A percentile compares a stretch with the other conserved stretches of the same genome.
Evolutionary conservation across 2,329 filamentous ascomycete genomes (phyloP).

Genomic region (Beauveria varroae): DNA sequence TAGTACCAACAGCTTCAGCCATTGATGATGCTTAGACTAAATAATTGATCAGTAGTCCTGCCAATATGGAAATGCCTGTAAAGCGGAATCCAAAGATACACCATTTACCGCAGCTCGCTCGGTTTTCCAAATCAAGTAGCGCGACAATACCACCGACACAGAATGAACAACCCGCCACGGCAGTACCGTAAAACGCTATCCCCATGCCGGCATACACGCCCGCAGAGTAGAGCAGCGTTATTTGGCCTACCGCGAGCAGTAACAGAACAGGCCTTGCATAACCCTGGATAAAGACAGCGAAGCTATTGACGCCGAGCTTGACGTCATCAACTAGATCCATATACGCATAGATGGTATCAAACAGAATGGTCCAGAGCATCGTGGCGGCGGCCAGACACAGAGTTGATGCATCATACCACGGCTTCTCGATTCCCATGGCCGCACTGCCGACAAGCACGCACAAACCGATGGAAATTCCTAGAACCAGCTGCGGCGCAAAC

Average conservation of each 20-base stretch:
- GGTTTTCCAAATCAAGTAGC: not conserved
- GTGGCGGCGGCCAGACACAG: conserved; percentile 20
- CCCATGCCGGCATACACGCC: not conserved
- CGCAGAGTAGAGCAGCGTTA: not conserved
- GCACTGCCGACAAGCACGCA: conserved; percentile 23
- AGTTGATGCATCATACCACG: conserved; percentile 19
- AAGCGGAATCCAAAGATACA: not conserved
- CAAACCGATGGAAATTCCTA: conserved; percentile 26
- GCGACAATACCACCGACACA: not conserved
- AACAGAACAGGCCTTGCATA: not conserved
- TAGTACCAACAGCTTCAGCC: too few relatives aligned
- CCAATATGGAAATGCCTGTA: not conserved
- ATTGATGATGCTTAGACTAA: not conserved
- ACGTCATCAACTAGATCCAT: conserved; percentile 27
- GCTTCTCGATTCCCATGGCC: conserved; percentile 17
- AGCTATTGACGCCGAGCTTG: conserved; percentile 25
- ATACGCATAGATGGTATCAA: conserved; percentile 30
- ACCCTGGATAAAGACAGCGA: conserved; percentile 18
- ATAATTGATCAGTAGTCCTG: not conserved
- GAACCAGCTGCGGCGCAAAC: conserved; percentile 27
- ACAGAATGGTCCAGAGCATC: conserved; percentile 26
- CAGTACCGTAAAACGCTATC: not conserved
- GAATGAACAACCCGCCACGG: not conserved
- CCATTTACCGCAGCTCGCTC: not conserved
- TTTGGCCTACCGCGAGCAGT: not conserved